phyloP scores from a whole-genome alignment of 1,139 yeast genomes.

The Zygoascus meyerae region DNA sequence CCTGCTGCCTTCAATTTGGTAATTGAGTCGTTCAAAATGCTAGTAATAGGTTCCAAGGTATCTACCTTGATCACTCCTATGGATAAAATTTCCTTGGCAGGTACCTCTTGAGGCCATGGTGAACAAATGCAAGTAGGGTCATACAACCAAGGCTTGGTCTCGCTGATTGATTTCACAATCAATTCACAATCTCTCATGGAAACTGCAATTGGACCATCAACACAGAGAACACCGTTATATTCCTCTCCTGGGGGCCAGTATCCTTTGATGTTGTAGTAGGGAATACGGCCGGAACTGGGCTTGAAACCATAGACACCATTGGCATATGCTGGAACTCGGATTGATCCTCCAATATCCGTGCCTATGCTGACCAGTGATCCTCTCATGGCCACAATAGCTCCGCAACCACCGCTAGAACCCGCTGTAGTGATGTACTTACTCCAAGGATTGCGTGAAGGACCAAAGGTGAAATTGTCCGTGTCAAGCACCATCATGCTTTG shows the following conservation, averaged over 20 bases:
- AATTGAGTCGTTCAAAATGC: constrained; percentile 30
- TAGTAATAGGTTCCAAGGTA: constrained; percentile 42
- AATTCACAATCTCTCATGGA: constrained; percentile 53
- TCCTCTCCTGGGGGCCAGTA: constrained; percentile 44
- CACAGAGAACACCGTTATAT: constrained; percentile 41
- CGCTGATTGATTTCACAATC: constrained; percentile 47
- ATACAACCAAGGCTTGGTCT: constrained; percentile 50
- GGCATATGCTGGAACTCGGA: constrained; percentile 54
- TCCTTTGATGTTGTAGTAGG: constrained; percentile 35
- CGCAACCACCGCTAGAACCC: constrained; percentile 63
- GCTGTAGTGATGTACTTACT: constrained; percentile 46
- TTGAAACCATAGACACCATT: constrained; percentile 52
- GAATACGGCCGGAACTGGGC: constrained; percentile 43
- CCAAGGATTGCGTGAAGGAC: constrained; percentile 44
- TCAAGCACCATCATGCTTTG: constrained; percentile 52
- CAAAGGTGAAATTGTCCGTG: constrained; percentile 43
- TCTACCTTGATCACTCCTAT: constrained; percentile 32
- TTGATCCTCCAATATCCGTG: constrained; percentile 62
- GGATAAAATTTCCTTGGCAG: constrained; percentile 26
- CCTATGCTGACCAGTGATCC: constrained; percentile 52
- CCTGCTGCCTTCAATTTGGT: constrained; percentile 32
- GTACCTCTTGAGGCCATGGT: constrained; percentile 27
- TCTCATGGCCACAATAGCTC: constrained; percentile 46
- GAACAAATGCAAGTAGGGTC: constrained; percentile 38
- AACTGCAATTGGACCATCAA: constrained; percentile 45